Evolutionary conservation across 106 monocot species (phyloP), one percentile per base, ranked within the genome.

Genomic region (Apostasia ramifera): DNA sequence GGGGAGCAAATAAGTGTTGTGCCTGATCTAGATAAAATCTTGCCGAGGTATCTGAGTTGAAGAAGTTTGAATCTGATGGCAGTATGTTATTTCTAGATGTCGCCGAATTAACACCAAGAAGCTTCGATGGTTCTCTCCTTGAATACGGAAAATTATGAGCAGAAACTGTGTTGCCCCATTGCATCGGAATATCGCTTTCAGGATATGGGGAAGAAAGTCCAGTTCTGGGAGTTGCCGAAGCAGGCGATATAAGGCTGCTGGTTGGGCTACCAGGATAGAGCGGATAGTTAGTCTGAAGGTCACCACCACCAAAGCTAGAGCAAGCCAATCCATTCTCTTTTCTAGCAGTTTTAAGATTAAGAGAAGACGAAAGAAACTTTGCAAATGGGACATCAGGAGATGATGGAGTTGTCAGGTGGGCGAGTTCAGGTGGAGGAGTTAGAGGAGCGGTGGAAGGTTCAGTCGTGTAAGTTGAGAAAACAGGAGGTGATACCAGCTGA

Each of bases 341-440:
- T n/a, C 78, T 58, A 47, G 81, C 57, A 73, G 58, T 70, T 76
- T 82, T 88, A 47, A 83, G 74, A 63, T 81, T 78, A 44, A 83
- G 57, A 38, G 91, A 76, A 53, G 95, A 95, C 8, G 86, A 97
- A 67, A 97, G 89, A 66, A 87, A 97, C 9, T 80, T 77, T 26
- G 97, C 97, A 79, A 74, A 97, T 50, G 97, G 97, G 26, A 97
- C 97, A 71, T 97, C 97, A 3, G 97, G 97, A 5, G 97, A 97
- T 57, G 97, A 92, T 14, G 97, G 97, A 47, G 92, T 97, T 7
- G 97, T 97, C 49, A 83, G 76, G 57, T 97, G 97, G 64, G 97
- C 92, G 3, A 97, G 79, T 65, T 97, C 97, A 43, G 97, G 89
- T 58, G 97, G 97, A 63, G 97, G 97, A 41, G 97, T 97, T 7